Evolutionary conservation across 257 asterid species (phyloP).

Genomic region (Henckelia pumila): DNA sequence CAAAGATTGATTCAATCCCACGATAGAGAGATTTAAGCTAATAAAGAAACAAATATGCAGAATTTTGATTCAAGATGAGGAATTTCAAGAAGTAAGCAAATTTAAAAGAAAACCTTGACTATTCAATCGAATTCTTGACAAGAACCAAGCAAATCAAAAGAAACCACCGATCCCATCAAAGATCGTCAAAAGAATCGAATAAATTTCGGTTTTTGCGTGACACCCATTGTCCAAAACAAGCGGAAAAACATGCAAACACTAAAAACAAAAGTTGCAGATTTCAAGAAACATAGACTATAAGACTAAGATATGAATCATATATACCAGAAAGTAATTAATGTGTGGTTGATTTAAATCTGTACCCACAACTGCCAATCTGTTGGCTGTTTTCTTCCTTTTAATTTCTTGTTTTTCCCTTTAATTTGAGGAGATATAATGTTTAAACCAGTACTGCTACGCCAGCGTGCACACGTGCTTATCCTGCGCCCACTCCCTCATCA

Average conservation of each 20-base stretch:
- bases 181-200: not conserved
- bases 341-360: constrained; percentile 36
- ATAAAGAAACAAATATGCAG: not conserved
- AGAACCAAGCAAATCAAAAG: constrained; percentile 46
- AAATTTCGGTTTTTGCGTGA: not conserved
- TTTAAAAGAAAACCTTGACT: constrained; percentile 26
- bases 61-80: not conserved
- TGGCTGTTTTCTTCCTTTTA: constrained; percentile 14
- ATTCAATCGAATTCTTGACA: constrained; percentile 38
- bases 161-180: constrained; percentile 36
- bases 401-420: not conserved
- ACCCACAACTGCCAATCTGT: constrained; percentile 43
- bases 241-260: not conserved
- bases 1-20: constrained; percentile 1
- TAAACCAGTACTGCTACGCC: constrained; percentile 33
- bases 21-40: constrained; percentile 9
- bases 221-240: not conserved
- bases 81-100: constrained; percentile 15
- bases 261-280: constrained; percentile 12
- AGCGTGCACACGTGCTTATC: constrained; percentile 76
- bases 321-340: constrained; percentile 34
- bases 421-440: constrained; percentile 14
- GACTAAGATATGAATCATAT: constrained; percentile 26
- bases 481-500: constrained; percentile 66
- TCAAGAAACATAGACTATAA: constrained; percentile 27